A percentile compares a stretch with the other conserved stretches of the same genome.
Conservation (phyloP, 2,329 filamentous ascomycete species). For the Paecilomyces sp. region DNA sequence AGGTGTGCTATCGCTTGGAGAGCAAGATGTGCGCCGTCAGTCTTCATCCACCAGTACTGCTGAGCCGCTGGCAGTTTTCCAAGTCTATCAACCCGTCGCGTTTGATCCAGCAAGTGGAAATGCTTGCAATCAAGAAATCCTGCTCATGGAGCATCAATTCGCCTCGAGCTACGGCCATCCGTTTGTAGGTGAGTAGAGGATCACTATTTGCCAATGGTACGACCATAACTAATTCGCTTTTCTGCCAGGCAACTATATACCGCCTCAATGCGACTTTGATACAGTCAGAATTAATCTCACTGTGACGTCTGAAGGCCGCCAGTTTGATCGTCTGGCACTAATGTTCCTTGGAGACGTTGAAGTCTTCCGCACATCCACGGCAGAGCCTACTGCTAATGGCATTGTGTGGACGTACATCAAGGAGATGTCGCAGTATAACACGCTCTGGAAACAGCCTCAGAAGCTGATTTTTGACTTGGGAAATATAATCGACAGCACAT, state of each 20-base stretch:
- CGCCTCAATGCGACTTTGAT: constrained; percentile 65
- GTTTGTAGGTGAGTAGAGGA: constrained; percentile 54
- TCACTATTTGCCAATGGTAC: background rate
- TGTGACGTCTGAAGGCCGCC: constrained; percentile 61
- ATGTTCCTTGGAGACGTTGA: constrained; percentile 73
- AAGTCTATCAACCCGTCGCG: constrained; percentile 60
- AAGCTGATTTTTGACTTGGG: constrained; percentile 74
- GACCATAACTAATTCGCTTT: constrained; percentile 4
- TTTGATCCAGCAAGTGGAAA: constrained; percentile 32
- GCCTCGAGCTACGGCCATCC: constrained; percentile 65
- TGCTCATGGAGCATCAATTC: constrained; percentile 67
- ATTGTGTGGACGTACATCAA: constrained; percentile 73
- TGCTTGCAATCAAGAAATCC: constrained; percentile 28
- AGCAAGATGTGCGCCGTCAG: background rate
- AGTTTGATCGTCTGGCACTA: constrained; percentile 68
- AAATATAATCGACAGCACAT: constrained; percentile 62
- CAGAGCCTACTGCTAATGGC: constrained; percentile 64
- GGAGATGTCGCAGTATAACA: constrained; percentile 66
- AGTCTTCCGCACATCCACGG: constrained; percentile 77
- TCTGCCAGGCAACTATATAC: constrained; percentile 52
- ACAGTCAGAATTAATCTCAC: constrained; percentile 70
- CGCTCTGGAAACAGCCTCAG: constrained; percentile 62
- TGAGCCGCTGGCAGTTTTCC: constrained; percentile 53
- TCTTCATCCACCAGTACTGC: constrained; percentile 1
- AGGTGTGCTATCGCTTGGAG: background rate